phyloP scores from a whole-genome alignment of 1,139 yeast species.

The Yamadazyma siamensis region DNA sequence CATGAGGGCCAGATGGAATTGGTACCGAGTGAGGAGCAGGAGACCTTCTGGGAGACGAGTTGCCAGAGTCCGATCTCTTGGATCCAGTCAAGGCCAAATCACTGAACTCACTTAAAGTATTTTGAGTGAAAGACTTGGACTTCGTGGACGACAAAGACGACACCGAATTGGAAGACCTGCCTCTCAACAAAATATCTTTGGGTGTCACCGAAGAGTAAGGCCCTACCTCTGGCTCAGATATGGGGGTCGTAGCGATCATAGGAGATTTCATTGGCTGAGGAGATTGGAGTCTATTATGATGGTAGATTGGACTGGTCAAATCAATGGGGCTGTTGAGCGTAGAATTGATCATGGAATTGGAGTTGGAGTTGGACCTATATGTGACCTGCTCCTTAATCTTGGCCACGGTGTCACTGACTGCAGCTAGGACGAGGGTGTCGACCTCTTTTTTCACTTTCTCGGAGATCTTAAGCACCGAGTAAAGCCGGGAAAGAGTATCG shows the following conservation, averaged over 20 bases:
- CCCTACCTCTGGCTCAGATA: too few relatives aligned
- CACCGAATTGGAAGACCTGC: constrained; percentile 19
- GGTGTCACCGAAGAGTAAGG: constrained; percentile 30
- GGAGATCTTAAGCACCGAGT: constrained; percentile 75
- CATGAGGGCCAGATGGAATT: not conserved
- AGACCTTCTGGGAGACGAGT: constrained; percentile 48
- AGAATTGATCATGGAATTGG: constrained; percentile 8
- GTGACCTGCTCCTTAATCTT: constrained; percentile 44
- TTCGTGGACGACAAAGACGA: constrained; percentile 17
- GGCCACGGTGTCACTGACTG: constrained; percentile 63
- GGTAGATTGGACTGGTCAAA: constrained; percentile 9
- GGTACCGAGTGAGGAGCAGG: constrained; percentile 2
- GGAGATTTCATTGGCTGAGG: constrained; percentile 24
- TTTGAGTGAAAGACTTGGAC: constrained; percentile 19
- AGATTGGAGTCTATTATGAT: constrained; percentile 16
- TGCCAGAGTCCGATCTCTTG: constrained; percentile 23
- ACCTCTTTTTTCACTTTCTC: constrained; percentile 80
- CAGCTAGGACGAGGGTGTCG: constrained; percentile 62
- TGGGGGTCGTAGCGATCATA: constrained; percentile 1
- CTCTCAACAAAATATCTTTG: constrained; percentile 35
- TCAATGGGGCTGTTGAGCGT: constrained; percentile 10
- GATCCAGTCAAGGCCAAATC: constrained; percentile 13
- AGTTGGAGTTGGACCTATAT: constrained; percentile 3
- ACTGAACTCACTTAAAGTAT: constrained; percentile 25
- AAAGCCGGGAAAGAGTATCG: constrained; percentile 70